Evolutionary conservation across 495 filamentous ascomycete species (phyloP), one percentile per base, ranked within the genome.

Genomic region (Glutinoglossum americanum): DNA sequence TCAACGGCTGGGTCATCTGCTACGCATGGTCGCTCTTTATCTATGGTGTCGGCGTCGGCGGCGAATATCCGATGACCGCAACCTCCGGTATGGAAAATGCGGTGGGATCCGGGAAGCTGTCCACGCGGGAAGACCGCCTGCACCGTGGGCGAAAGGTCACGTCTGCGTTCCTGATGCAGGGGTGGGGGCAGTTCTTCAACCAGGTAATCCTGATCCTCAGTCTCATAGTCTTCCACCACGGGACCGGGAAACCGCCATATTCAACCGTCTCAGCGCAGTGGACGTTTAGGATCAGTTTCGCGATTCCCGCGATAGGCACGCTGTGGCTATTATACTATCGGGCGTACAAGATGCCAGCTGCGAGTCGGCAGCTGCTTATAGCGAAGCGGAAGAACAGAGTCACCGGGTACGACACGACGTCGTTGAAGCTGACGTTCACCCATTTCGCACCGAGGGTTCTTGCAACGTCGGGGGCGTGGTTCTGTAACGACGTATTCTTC

Each of bases 41-140:
- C 70, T 95, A 94, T 68, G 81, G 84, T 60, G 77, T 94, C 60
- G 88, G 89, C 64, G 88, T 95, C 57, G 88, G 88, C 68, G 88
- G 88, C 55, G 89, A 94, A 70, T 95, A 95, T 66, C 89, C 88
- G 35, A 95, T 94, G 76, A 94, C 89, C 25, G 89, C 89, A 5
- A 94, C 88, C n/a, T 85, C 84, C 21, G 87, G 87, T 56, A 94
- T 95, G 84, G 89, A 94, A 67, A 89, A 89, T 63, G 83, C 86
- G 13, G 80, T 89, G 39, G 80, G 83, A 21, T 82, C 86, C 41
- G 89, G 89, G 45, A 85, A 82, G 65, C 70, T 95, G 37, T 95
- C 88, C 9, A 90, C 87, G 59, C 81, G 80, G 60, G 85, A 92
- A 23, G 89, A 95, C 66, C 85, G 89, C 69, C 77, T 94, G 48